phyloP scores from a whole-genome alignment of 2,329 filamentous ascomycete species.

The Amesomyces nigricolor region DNA sequence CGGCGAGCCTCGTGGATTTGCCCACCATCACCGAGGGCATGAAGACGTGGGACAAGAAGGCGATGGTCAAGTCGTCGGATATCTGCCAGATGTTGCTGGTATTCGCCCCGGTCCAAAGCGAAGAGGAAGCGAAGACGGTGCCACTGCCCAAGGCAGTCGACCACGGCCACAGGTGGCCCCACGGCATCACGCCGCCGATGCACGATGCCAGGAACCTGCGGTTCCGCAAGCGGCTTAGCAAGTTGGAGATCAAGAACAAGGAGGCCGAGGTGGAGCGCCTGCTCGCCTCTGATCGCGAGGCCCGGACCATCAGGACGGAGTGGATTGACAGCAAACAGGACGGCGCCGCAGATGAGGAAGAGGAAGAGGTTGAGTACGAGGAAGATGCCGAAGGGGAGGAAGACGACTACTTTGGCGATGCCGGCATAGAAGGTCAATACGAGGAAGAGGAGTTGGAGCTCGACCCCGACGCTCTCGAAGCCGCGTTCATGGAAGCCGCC shows the following conservation, averaged over 20 bases:
- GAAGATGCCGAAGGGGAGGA: constrained; percentile 42
- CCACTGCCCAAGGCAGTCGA: constrained; percentile 70
- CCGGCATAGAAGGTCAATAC: constrained; percentile 21
- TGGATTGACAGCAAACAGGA: constrained; percentile 51
- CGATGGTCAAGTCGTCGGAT: constrained; percentile 84
- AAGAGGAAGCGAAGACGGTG: constrained; percentile 59
- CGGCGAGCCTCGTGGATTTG: constrained; percentile 73
- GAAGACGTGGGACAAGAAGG: constrained; percentile 88
- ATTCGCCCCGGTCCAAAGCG: constrained; percentile 59
- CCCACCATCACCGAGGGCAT: constrained; percentile 84
- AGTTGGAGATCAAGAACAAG: constrained; percentile 79
- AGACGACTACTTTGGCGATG: constrained; percentile 37
- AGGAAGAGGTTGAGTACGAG: constrained; percentile 48
- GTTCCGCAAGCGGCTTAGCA: constrained; percentile 76
- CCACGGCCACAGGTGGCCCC: constrained; percentile 66
- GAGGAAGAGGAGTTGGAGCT: constrained; percentile 33
- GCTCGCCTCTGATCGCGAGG: constrained; percentile 61
- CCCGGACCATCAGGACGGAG: constrained; percentile 57
- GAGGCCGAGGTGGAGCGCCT: constrained; percentile 73
- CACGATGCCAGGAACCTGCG: constrained; percentile 75
- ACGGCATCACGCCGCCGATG: constrained; percentile 84
- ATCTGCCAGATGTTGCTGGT: constrained; percentile 86
- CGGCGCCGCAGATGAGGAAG: constrained; percentile 40
- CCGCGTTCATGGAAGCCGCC: constrained; percentile 44
- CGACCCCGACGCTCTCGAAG: constrained; percentile 35